Conservation (phyloP, 2,329 filamentous ascomycete species). For the Xylariaceae sp. region DNA sequence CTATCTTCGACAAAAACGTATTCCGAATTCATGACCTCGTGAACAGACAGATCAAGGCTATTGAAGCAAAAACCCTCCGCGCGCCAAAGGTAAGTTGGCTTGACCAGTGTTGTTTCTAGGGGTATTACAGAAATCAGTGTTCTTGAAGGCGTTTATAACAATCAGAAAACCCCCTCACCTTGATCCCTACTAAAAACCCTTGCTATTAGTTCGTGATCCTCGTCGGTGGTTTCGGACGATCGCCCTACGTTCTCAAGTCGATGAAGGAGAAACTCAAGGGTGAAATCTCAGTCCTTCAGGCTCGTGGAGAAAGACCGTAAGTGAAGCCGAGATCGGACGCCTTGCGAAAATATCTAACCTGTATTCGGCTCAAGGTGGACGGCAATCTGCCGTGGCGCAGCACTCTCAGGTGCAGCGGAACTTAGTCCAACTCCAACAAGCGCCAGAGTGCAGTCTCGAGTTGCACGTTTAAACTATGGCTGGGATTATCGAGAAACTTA, state of each 20-base stretch:
- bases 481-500: fast-evolving
- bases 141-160: too few species aligned
- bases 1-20: slow-evolving; percentile 18
- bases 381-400: slow-evolving; percentile 31
- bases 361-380: slow-evolving; percentile 20
- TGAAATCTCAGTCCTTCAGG: slow-evolving; percentile 10
- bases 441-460: neutral
- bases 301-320: slow-evolving; percentile 17
- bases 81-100: slow-evolving; percentile 20
- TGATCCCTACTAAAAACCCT: neutral
- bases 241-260: slow-evolving; percentile 19
- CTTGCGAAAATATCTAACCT: neutral
- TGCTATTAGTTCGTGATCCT: slow-evolving; percentile 26
- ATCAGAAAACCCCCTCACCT: neutral
- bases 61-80: neutral
- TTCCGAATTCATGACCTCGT: slow-evolving; percentile 11
- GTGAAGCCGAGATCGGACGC: neutral
- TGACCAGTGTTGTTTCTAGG: too few species aligned
- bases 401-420: slow-evolving; percentile 1
- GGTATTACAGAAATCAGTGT: too few species aligned
- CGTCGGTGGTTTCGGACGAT: slow-evolving; percentile 30
- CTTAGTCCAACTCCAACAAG: neutral
- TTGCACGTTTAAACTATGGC: slow-evolving; percentile 16
- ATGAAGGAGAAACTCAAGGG: neutral
- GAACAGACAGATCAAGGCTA: slow-evolving; percentile 15